Base-by-base conservation (phyloP, 257 asterid species). In the Solanum habrochaites region DNA sequence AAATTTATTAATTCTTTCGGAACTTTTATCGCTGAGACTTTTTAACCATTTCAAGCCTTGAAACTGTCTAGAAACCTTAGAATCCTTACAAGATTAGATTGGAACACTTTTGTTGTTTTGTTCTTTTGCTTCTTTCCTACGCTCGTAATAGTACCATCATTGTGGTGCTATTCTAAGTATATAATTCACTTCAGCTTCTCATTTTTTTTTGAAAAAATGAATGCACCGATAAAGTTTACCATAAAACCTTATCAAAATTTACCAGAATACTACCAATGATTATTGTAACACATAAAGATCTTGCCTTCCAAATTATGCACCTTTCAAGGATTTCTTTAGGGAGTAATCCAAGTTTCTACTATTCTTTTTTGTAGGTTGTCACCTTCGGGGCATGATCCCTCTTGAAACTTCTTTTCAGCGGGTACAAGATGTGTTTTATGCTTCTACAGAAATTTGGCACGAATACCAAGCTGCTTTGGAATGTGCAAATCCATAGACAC, bases 311-410 rank as follows among this genome's bases (percentile, higher is more conserved):
- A 25, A 43, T 43, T 0, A 15, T 25, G 83, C 16, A 77, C 12
- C 64, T 77, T 72, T 43, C 83, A 77, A 2, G 62, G 32, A 42
- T 43, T 78, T 43, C 25, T 45, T 78, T 78, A 15, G 40, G 25
- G 83, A 78, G n/a, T 25, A 45, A 78, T 25, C 1, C 4, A 1
- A 18, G 21, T 29, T 75, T n/a, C n/a, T n/a, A n/a, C 31, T 60
- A 0, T 67, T 27, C 20, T n/a, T 64, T 52, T 75, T 31, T 88
- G 84, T 85, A 95, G 98, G 95, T 95, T 73, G 98, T 94, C 87
- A 95, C 98, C n/a, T 95, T n/a, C n/a, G 98, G 86, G 98, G 98
- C 47, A 93, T n/a, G 98, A 88, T 91, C 86, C 95, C 98, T 71
- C 98, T 95, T 78, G 98, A 95, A 90, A 90, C 98, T 35, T 93